Base-by-base conservation (phyloP, 371 early-diverging fungal genomes). In the Quaeritorhiza haematococci region DNA sequence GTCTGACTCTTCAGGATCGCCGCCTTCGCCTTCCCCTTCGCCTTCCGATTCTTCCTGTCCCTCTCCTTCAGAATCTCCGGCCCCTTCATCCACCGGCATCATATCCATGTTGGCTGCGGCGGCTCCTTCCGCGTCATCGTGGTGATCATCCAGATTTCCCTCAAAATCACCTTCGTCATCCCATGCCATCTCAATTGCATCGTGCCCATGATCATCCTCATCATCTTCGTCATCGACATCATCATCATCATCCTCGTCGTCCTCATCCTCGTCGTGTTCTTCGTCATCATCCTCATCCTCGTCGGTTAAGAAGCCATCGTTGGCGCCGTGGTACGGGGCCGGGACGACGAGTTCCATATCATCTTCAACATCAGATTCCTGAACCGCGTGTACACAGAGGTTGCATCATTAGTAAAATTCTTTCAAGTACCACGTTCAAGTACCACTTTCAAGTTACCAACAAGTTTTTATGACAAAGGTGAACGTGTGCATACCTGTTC, bases 311-410 rank as follows among this genome's bases (percentile, higher is more conserved):
- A 50, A 32, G 19, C 30, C 30, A 17, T 33, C 53, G 7, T 23
- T 27, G 23, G 52, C 61, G 13, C 69, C 72, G 47, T 84, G 85
- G 65, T 85, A 80, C 1, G 82, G 79, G 33, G 74, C 67, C 2
- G 75, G 79, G 13, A 81, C 71, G 0, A 81, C 78, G 24, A 75
- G 68, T 49, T 84, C 83, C 68, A 89, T 80, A 21, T 74, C 68
- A 41, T 73, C 82, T 23, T 83, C 84, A 38, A 61, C 72, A 33
- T 80, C 72, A 5, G 74, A 68, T 6, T 63, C 62, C 62, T 67
- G 23, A 10, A 8, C 46, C 27, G n/a, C 46, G 21, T 45, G 23
- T 7, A 10, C 46, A 19, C 46, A 45, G 46, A n/a, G n/a, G n/a
- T n/a, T n/a, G n/a, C n/a, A n/a, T n/a, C n/a, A n/a, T n/a, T n/a